Conservation (phyloP, 2,329 filamentous ascomycete species). For the Arthrobotrys sphaeroides region DNA sequence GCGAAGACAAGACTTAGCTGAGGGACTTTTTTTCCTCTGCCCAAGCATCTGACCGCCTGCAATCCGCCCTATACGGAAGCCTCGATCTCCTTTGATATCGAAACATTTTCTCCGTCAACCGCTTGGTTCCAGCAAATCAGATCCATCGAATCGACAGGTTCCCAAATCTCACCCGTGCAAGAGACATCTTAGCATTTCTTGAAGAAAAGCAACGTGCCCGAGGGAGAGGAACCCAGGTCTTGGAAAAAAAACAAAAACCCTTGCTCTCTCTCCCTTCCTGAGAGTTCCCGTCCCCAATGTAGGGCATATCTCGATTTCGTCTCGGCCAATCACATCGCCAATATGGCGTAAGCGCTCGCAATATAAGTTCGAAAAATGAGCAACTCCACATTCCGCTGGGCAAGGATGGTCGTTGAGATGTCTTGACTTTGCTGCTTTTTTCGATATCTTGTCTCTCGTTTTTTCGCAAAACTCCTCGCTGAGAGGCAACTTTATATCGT, state of each 20-base stretch:
- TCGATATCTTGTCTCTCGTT: constrained; percentile 15
- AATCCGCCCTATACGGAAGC: constrained; percentile 29
- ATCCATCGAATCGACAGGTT: constrained; percentile 27
- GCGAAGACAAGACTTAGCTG: constrained; percentile 17
- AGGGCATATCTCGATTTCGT: constrained; percentile 43
- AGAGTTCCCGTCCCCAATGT: constrained; percentile 45
- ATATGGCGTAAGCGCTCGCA: constrained; percentile 54
- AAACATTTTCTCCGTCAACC: constrained; percentile 33
- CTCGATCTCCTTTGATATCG: constrained; percentile 25
- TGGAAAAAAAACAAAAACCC: constrained; percentile 28
- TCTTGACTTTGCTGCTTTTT: constrained; percentile 24
- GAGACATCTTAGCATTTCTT: background rate
- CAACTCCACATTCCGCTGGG: constrained; percentile 53
- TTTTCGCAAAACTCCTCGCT: background rate
- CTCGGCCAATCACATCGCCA: constrained; percentile 50
- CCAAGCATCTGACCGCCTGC: constrained; percentile 50
- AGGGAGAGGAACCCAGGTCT: constrained; percentile 19
- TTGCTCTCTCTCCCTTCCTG: constrained; percentile 30
- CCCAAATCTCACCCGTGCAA: constrained; percentile 34
- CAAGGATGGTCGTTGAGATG: constrained; percentile 44
- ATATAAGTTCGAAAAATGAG: constrained; percentile 42
- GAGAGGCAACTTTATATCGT: constrained; percentile 14
- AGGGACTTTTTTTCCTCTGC: constrained; percentile 22
- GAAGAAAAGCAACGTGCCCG: constrained; percentile 29
- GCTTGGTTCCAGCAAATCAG: constrained; percentile 44